Base-by-base conservation (phyloP, 768 basidiomycete species). In the Lentinula aciculospora region DNA sequence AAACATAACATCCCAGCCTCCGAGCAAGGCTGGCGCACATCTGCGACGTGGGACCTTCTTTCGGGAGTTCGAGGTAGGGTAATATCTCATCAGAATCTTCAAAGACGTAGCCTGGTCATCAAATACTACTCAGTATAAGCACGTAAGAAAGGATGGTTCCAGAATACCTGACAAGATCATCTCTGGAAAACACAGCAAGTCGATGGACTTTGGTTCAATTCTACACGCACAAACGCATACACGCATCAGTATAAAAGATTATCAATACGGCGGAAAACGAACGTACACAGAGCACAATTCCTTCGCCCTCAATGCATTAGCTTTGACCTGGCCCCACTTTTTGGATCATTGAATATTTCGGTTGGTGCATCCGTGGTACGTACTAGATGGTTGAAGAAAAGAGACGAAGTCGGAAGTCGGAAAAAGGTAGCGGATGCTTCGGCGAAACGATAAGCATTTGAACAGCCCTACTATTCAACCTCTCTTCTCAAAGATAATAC, bases 21-120 rank as follows among this genome's bases (percentile, higher is more conserved):
- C 71, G 75, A 0, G 94, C 86, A 13, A 92, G 72, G 32, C 83
- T 80, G 1, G 84, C 71, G 63, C 89, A 93, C 66, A 95, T 89
- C 1, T 68, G 70, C 0, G 89, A 84, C 0, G 92, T 94, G 1
- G 84, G 81, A 0, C 94, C 94, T 0, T 76, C 82, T 0, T 69
- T 73, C 1, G 89, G 87, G 12, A 77, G 72, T 64, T 96, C 94
- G 32, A 96, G 83, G 65, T 83, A 83, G 0, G 93, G 90, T 1
- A 70, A 62, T 58, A 97, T 89, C 21, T 85, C 72, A 1, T 76
- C 64, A 0, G 88, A 82, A 47, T 81, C 77, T 9, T 83, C 75
- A 68, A 94, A 96, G 32, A 84, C 82, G 69, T 96, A 97, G 10
- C 94, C 94, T 86, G n/a, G n/a, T n/a, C n/a, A n/a, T n/a, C n/a